These are phyloP conservation scores for Hypoxylon sp. DNA, from an alignment of 2,329 filamentous ascomycete species.

Conservation along the genomic window DNA sequence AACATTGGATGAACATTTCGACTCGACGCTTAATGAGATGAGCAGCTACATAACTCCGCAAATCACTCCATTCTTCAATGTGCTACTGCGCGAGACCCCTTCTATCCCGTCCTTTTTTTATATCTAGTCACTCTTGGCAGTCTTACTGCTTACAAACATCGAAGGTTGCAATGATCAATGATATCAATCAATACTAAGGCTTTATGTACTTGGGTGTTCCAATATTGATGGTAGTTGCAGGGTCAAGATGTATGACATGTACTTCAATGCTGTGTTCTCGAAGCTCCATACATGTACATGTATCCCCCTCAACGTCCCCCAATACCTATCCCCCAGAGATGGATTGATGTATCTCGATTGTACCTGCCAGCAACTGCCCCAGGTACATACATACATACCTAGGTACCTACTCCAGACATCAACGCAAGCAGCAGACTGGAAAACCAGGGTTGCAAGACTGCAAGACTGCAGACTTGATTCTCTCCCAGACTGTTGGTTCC, in stretches of 20 bases:
- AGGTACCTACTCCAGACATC: not conserved
- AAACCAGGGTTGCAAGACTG: conserved; percentile 24
- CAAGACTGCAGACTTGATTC: conserved; percentile 26
- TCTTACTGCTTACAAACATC: conserved; percentile 3
- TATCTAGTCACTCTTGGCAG: conserved; percentile 1
- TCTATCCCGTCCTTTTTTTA: not conserved
- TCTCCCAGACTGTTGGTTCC: conserved; percentile 41
- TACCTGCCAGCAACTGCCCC: conserved; percentile 11
- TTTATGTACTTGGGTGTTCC: conserved; percentile 1
- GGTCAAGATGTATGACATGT: not conserved
- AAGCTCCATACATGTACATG: not conserved
- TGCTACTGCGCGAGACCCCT: conserved; percentile 3
- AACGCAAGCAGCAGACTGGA: conserved; percentile 7
- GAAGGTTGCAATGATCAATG: not conserved
- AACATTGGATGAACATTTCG: conserved; percentile 10
- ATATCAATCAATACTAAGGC: not conserved
- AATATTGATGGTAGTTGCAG: not conserved
- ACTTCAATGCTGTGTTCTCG: not conserved
- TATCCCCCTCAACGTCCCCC: no score
- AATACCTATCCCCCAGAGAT: not conserved
- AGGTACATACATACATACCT: conserved; percentile 2
- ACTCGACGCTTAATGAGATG: conserved; percentile 13
- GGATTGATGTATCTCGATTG: conserved; percentile 6
- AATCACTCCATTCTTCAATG: conserved; percentile 6
- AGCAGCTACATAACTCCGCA: conserved; percentile 16